Percentiles rank a stretch among this genome's conserved stretches.
These are phyloP conservation scores for Fusarium drepaniforme DNA, from an alignment of 2,329 filamentous ascomycete species.

Conservation along the genomic window DNA sequence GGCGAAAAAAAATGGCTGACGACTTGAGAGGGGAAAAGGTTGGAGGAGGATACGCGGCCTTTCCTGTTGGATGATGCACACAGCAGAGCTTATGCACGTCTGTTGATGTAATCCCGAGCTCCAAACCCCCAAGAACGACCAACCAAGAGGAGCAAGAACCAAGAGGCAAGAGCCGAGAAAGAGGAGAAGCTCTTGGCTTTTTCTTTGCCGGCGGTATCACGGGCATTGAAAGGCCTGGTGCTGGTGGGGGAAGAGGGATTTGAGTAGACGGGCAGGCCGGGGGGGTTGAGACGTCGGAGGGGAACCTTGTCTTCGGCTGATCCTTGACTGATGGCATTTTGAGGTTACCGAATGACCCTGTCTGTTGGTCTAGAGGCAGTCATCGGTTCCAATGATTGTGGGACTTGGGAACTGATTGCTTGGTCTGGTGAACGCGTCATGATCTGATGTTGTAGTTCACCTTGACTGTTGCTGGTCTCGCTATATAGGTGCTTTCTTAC, in stretches of 20 bases:
- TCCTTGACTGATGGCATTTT: constrained; percentile 1
- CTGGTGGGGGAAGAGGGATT: constrained; percentile 1
- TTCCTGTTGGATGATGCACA: constrained; percentile 28
- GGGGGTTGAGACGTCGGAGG: constrained; percentile 11
- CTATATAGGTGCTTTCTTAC: not conserved
- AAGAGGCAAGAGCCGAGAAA: not conserved
- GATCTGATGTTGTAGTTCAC: not conserved
- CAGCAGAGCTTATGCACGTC: constrained; percentile 4
- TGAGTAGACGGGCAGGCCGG: not conserved
- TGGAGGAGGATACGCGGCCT: constrained; percentile 25
- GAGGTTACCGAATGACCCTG: constrained; percentile 1
- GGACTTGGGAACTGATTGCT: not conserved
- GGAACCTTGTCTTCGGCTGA: constrained; percentile 16
- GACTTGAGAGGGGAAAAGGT: not conserved
- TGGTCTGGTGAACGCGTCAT: not conserved
- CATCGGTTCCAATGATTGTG: not conserved
- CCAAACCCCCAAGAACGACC: not conserved
- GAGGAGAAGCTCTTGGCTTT: constrained; percentile 2
- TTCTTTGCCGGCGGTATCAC: not conserved
- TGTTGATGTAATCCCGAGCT: constrained; percentile 13
- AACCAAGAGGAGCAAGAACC: constrained; percentile 9
- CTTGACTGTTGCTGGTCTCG: not conserved
- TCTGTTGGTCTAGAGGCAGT: not conserved
- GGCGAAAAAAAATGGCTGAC: constrained; percentile 10
- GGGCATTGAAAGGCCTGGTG: constrained; percentile 1